Evolutionary conservation across 2,329 filamentous ascomycete species (phyloP).

Genomic region (Byssothecium circinans): DNA sequence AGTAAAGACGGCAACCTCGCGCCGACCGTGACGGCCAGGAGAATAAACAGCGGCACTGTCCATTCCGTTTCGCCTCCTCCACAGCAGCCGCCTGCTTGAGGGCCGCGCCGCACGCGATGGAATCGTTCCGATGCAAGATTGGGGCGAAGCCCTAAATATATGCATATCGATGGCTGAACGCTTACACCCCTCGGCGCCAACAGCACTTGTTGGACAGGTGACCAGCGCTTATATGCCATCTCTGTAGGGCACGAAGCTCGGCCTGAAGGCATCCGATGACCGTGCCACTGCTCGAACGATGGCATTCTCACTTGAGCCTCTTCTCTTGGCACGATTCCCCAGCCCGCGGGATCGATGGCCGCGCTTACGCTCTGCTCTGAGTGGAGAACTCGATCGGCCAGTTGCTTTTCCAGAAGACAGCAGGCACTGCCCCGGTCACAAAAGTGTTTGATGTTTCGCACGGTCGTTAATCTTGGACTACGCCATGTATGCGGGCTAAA

Average conservation of each 20-base stretch:
- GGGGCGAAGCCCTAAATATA: constrained; percentile 33
- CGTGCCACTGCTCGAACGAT: constrained; percentile 23
- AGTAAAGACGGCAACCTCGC: no score
- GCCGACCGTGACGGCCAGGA: background rate
- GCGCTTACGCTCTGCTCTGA: constrained; percentile 27
- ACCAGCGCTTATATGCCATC: constrained; percentile 30
- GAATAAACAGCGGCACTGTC: background rate
- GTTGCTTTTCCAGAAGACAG: constrained; percentile 22
- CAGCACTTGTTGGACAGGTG: constrained; percentile 15
- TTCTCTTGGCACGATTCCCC: constrained; percentile 27
- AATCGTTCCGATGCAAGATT: constrained; percentile 20
- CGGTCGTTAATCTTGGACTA: constrained; percentile 16
- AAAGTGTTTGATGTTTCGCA: constrained; percentile 26
- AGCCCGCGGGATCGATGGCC: constrained; percentile 21
- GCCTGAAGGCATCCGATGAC: constrained; percentile 23
- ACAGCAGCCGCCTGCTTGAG: constrained; percentile 16
- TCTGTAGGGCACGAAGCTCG: constrained; percentile 28
- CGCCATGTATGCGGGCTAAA: constrained; percentile 12
- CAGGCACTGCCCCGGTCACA: constrained; percentile 25
- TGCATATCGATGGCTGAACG: constrained; percentile 22
- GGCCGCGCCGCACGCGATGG: constrained; percentile 29
- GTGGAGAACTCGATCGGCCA: constrained; percentile 24
- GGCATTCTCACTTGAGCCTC: constrained; percentile 29
- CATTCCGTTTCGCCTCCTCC: background rate
- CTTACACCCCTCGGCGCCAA: constrained; percentile 23